Conservation (phyloP, 2,329 filamentous ascomycete species). For the Trichophaea hybrida region DNA sequence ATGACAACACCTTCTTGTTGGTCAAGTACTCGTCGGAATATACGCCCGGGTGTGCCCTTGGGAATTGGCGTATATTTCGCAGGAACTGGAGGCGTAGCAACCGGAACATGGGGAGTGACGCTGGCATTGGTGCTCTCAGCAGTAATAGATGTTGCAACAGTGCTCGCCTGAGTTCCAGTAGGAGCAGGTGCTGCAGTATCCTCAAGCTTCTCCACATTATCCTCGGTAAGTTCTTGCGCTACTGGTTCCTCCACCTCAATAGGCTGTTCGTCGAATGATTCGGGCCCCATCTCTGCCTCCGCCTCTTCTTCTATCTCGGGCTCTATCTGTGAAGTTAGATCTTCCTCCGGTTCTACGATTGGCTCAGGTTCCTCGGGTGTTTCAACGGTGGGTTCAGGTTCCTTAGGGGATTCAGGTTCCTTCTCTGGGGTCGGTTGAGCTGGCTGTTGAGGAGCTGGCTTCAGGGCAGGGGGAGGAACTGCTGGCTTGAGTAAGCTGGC, state of each 20-base stretch:
- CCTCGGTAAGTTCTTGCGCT: conserved; percentile 52
- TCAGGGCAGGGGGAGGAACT: conserved; percentile 23
- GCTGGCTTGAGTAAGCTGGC: conserved; percentile 21
- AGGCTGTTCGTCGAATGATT: conserved; percentile 24
- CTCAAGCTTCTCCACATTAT: conserved; percentile 80
- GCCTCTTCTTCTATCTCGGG: conserved; percentile 35
- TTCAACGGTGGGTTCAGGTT: conserved; percentile 15
- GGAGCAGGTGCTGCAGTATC: conserved; percentile 64
- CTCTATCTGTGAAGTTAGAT: conserved; percentile 23
- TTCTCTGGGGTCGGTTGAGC: conserved; percentile 39
- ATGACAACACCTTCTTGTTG: conserved; percentile 97
- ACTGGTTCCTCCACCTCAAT: conserved; percentile 22
- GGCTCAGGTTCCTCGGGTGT: conserved; percentile 21
- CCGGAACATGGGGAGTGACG: conserved; percentile 43
- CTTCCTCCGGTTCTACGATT: conserved; percentile 13
- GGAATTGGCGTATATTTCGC: conserved; percentile 50
- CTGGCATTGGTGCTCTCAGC: conserved; percentile 42
- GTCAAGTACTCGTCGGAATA: conserved; percentile 74
- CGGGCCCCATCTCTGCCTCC: conserved; percentile 36
- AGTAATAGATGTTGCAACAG: conserved; percentile 67
- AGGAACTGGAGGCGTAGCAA: conserved; percentile 32
- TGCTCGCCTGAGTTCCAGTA: conserved; percentile 77
- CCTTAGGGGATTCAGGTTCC: conserved; percentile 24
- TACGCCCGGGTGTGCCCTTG: conserved; percentile 59
- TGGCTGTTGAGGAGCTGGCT: conserved; percentile 30